A percentile compares a stretch with the other conserved stretches of the same genome.
Evolutionary conservation across 495 filamentous ascomycete species (phyloP).

Genomic region (Neurospora tetrasperma): DNA sequence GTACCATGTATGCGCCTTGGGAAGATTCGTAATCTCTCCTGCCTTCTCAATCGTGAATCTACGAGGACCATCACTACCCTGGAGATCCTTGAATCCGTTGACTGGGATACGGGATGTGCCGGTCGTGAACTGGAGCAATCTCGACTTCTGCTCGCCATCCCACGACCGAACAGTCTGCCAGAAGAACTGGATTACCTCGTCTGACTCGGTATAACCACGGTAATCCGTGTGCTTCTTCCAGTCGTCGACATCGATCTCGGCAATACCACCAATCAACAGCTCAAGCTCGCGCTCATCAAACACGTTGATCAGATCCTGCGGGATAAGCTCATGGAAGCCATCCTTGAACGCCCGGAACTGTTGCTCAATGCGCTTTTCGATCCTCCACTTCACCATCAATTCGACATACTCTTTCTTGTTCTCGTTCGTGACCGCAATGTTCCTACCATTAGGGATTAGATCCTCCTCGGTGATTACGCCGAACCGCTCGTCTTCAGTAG

Average conservation of each 20-base stretch:
- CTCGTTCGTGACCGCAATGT: conserved; percentile 93
- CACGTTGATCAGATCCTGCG: conserved; percentile 91
- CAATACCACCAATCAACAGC: conserved; percentile 94
- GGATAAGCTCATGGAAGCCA: conserved; percentile 96
- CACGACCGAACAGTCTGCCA: conserved; percentile 94
- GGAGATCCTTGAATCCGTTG: conserved; percentile 99
- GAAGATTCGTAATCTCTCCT: conserved; percentile 77
- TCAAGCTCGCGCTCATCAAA: conserved; percentile 98
- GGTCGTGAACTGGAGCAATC: conserved; percentile 92
- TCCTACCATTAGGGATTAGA: conserved; percentile 77
- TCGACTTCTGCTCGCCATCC: conserved; percentile 97
- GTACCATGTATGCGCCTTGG: conserved; percentile 97
- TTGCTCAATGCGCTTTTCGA: conserved; percentile 93
- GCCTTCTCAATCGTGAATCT: conserved; percentile 98
- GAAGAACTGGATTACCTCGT: conserved; percentile 96
- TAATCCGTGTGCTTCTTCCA: conserved; percentile 99
- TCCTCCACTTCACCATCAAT: conserved; percentile 97
- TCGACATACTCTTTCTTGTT: conserved; percentile 95
- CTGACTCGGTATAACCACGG: conserved; percentile 94
- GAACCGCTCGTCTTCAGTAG: conserved; percentile 94
- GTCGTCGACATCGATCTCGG: conserved; percentile 98
- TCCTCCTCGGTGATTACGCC: conserved; percentile 87
- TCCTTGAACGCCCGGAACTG: conserved; percentile 97
- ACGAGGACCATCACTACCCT: conserved; percentile 91
- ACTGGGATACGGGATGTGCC: conserved; percentile 97